These are phyloP conservation scores for Trichophyton rubrum DNA, from an alignment of 2,329 filamentous ascomycete genomes.

Conservation along the genomic window DNA sequence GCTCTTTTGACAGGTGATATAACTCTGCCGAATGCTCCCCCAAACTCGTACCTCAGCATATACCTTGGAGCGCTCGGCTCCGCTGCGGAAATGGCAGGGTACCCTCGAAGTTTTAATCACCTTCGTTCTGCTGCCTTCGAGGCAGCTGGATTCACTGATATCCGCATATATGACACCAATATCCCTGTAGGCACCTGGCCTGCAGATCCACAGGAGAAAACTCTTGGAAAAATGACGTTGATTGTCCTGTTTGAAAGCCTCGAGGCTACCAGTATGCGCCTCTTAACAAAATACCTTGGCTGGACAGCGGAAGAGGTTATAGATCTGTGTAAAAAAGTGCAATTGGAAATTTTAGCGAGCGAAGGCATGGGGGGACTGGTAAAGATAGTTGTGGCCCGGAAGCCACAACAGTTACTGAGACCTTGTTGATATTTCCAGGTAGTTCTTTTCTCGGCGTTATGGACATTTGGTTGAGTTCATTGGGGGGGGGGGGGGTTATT, in stretches of 20 bases:
- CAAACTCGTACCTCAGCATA: conserved; percentile 24
- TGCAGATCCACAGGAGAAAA: conserved; percentile 22
- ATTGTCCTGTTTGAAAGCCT: conserved; percentile 30
- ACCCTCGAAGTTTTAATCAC: conserved; percentile 33
- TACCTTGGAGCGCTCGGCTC: conserved; percentile 25
- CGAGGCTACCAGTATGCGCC: conserved; percentile 27
- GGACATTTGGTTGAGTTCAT: background rate
- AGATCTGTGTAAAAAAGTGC: conserved; percentile 29
- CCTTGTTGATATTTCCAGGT: background rate
- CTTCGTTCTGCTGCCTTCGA: conserved; percentile 29
- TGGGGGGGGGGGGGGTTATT: too few relatives aligned
- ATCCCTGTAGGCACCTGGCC: conserved; percentile 30
- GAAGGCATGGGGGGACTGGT: conserved; percentile 18
- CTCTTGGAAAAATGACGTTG: conserved; percentile 32
- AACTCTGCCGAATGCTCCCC: conserved; percentile 13
- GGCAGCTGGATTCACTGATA: conserved; percentile 34
- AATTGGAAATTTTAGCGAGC: conserved; percentile 23
- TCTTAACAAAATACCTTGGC: conserved; percentile 23
- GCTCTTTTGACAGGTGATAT: conserved; percentile 22
- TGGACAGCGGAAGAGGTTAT: conserved; percentile 26
- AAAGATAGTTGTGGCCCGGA: conserved; percentile 22
- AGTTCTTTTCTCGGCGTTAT: background rate
- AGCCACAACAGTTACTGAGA: conserved; percentile 12
- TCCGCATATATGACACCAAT: conserved; percentile 27
- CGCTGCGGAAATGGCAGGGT: conserved; percentile 30